Evolutionary conservation across 345 rosid genomes (phyloP), one percentile per base, ranked within the genome.

Genomic region (Chamaenerion angustifolium): DNA sequence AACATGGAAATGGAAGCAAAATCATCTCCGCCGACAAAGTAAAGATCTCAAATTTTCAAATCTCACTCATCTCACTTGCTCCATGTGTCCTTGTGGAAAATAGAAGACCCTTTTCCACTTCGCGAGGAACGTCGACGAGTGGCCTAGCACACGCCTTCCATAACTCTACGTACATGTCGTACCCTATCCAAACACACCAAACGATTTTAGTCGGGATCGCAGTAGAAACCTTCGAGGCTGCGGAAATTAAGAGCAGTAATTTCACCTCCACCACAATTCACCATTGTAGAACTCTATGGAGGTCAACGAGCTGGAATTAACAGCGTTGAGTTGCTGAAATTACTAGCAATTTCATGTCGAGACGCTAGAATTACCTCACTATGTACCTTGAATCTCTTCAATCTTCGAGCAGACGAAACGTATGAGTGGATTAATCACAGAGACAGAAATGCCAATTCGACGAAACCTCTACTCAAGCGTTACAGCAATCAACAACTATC

Each of bases 31-130:
- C 13, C 12, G 13, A 13, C 8, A n/a, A 42, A 50, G 45, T 43
- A 31, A 31, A 51, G 35, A 45, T 68, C 60, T 68, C 49, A 7
- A 43, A 52, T 4, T 45, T 15, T 12, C 6, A 35, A 46, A 47
- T 14, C 11, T 23, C 14, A 47, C 45, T 35, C 1, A 13, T 58
- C 69, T 51, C 62, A 71, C 97, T 66, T 89, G 97, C 57, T 89
- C 95, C 89, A 89, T 82, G 66, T 89, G 95, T 18, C 95, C 97
- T 66, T 88, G 97, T 31, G 95, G 95, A 45, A 88, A 80, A 55
- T 88, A 89, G 71, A 54, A 82, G 15, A 89, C 93, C 51, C 72
- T 70, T 55, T 82, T 79, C 16, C 64, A 66, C n/a, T 51, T 43
- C 17, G 52, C 64, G 69, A 16, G 97, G 97, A 45, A 85, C 74